Evolutionary conservation across 164 flowering plant genomes (phyloP).

Genomic region (Tetracentron sinense): DNA sequence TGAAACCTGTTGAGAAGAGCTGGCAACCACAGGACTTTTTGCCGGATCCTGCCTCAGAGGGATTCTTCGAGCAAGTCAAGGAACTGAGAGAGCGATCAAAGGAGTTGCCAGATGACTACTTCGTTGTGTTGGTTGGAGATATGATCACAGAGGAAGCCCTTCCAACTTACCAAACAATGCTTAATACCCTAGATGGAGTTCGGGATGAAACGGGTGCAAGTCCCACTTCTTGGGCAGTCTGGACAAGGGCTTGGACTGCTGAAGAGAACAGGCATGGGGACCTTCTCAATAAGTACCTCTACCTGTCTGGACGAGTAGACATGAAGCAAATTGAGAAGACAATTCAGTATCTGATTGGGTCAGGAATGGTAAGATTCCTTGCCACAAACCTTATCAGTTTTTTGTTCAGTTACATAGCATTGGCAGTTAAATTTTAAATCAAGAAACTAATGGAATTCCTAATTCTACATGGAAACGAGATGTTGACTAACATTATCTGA

Average conservation of each 20-base stretch:
- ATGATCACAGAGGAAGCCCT: constrained; percentile 64
- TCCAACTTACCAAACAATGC: constrained; percentile 59
- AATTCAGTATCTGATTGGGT: constrained; percentile 68
- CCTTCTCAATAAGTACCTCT: constrained; percentile 65
- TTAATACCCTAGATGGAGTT: constrained; percentile 64
- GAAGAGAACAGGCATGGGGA: constrained; percentile 63
- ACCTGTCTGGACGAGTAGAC: constrained; percentile 62
- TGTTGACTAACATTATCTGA: no score
- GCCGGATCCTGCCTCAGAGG: constrained; percentile 63
- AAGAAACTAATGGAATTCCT: background rate
- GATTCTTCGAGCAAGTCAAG: constrained; percentile 52
- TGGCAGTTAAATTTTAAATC: background rate
- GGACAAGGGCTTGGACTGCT: constrained; percentile 77
- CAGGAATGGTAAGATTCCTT: constrained; percentile 65
- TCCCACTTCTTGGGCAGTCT: constrained; percentile 64
- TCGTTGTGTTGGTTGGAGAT: constrained; percentile 68
- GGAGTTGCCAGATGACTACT: constrained; percentile 72
- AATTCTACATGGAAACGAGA: no score
- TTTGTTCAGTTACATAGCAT: no score
- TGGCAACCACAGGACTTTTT: constrained; percentile 82
- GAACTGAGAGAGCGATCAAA: constrained; percentile 58
- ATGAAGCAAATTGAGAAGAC: constrained; percentile 75
- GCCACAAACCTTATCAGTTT: background rate
- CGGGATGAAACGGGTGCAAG: constrained; percentile 75
- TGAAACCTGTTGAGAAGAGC: constrained; percentile 66